phyloP scores from a whole-genome alignment of 192 early-diverging fungal genomes.

The Coemansia sp. region DNA sequence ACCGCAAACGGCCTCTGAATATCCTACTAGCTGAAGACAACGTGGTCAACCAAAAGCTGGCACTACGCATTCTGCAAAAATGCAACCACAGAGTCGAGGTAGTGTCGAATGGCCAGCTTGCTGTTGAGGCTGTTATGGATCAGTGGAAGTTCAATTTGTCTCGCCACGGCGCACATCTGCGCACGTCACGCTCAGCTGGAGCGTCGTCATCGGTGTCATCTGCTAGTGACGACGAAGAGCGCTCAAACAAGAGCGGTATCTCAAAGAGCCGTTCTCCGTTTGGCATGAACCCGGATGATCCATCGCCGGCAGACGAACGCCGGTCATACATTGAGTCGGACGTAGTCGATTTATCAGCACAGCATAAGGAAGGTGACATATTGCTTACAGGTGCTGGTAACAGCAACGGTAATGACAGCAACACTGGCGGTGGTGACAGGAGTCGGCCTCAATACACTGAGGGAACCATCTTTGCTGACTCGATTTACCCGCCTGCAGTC shows the following conservation, averaged over 20 bases:
- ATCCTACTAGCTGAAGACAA: slow-evolving; percentile 87
- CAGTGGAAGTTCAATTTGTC: slow-evolving; percentile 45
- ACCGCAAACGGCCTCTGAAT: slow-evolving; percentile 60
- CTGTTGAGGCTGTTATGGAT: slow-evolving; percentile 68
- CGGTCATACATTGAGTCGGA: slow-evolving; percentile 5
- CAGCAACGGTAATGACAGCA: neutral
- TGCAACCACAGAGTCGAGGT: slow-evolving; percentile 74
- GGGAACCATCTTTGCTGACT: slow-evolving; percentile 47
- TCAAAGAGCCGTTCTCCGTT: slow-evolving; percentile 16
- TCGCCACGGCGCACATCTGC: slow-evolving; percentile 26
- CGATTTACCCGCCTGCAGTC: slow-evolving; percentile 45
- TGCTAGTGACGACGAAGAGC: slow-evolving; percentile 17
- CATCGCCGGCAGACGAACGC: slow-evolving; percentile 17
- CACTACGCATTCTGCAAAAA: slow-evolving; percentile 69
- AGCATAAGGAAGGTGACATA: too few species aligned
- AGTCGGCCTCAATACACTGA: slow-evolving; percentile 22
- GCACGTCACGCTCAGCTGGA: neutral
- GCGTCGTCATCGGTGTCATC: slow-evolving; percentile 2
- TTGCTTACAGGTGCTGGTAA: neutral
- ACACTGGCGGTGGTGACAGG: neutral
- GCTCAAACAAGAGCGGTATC: neutral
- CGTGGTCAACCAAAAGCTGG: slow-evolving; percentile 82
- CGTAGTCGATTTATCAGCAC: neutral
- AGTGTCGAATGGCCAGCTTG: slow-evolving; percentile 75
- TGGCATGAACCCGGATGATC: slow-evolving; percentile 27